Base-by-base conservation (phyloP, 345 rosid genomes). In the Jatropha curcas region DNA sequence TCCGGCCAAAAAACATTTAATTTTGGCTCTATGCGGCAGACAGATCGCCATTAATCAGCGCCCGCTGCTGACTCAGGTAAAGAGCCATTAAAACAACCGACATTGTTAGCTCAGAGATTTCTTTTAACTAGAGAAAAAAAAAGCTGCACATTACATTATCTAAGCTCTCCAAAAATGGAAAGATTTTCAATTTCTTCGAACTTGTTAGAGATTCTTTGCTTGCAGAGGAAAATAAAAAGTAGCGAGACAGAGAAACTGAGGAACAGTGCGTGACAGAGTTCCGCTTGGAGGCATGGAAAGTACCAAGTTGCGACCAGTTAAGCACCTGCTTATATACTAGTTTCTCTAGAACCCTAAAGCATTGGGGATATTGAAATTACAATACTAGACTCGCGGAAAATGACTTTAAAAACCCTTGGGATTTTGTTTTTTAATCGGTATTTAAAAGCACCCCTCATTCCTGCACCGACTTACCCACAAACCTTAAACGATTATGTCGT, bases 11-110 rank as follows among this genome's bases (percentile, higher is more conserved):
- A 10, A 55, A 1, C 1, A 2, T 13, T 71, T 35, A 46, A 46
- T 81, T 22, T 82, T 1, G 85, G 85, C 83, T 81, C 85, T 79
- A 72, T 62, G 83, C 87, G 83, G 87, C 85, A 81, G 85, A 27
- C 83, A 17, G 74, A 33, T 61, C 58, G 72, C 85, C 83, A 81
- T 74, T 19, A 60, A 53, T 17, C 22, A 77, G 77, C 76, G 53
- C 78, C 82, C 72, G 74, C 87, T 84, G 87, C 52, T 71, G 83
- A 81, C 87, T 84, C 87, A 3, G 51, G 33, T 41, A 28, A 59
- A 72, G 79, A 84, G 84, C 87, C 84, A 65, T 14, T 17, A 3
- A 48, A 14, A 41, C 11, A 7, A 41, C 45, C 13, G 11, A 9
- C n/a, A n/a, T n/a, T n/a, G n/a, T n/a, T n/a, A n/a, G n/a, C n/a